Evolutionary conservation across 306 rosid species (phyloP).

Genomic region (Cucumis melo): DNA sequence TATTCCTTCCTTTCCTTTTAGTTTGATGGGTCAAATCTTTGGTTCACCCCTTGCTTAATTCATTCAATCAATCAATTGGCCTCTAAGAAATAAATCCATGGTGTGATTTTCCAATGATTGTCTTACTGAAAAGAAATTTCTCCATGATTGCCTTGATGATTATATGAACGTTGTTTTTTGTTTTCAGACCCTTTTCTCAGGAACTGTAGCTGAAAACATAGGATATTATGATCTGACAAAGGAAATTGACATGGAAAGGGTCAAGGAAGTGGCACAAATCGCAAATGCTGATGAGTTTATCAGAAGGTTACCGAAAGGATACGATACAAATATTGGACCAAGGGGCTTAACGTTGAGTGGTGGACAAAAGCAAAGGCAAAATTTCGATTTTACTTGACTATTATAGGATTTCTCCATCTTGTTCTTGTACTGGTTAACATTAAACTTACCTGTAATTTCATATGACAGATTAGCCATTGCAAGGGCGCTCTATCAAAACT

Average conservation of each 20-base stretch:
- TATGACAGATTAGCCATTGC: conserved; percentile 72
- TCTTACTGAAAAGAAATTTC: neutral
- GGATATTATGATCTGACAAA: conserved; percentile 64
- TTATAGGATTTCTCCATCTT: neutral
- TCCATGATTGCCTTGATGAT: neutral
- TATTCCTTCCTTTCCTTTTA: too few relatives aligned
- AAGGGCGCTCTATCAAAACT: conserved; percentile 65
- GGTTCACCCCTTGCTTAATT: neutral
- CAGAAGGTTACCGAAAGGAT: conserved; percentile 61
- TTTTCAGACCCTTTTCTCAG: conserved; percentile 71
- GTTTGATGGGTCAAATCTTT: neutral
- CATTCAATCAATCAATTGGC: neutral
- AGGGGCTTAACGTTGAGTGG: conserved; percentile 82
- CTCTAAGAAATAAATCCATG: neutral
- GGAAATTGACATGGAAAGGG: conserved; percentile 61
- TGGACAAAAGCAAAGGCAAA: conserved; percentile 85
- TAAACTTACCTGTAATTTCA: conserved; percentile 6
- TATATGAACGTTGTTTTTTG: neutral
- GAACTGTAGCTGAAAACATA: conserved; percentile 80
- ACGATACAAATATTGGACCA: conserved; percentile 65
- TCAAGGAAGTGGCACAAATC: conserved; percentile 50
- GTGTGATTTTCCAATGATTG: neutral
- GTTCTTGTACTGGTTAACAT: neutral
- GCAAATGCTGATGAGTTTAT: conserved; percentile 86
- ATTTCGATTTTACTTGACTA: neutral